phyloP scores from a whole-genome alignment of 345 rosid genomes.

The Arabis hirsuta region DNA sequence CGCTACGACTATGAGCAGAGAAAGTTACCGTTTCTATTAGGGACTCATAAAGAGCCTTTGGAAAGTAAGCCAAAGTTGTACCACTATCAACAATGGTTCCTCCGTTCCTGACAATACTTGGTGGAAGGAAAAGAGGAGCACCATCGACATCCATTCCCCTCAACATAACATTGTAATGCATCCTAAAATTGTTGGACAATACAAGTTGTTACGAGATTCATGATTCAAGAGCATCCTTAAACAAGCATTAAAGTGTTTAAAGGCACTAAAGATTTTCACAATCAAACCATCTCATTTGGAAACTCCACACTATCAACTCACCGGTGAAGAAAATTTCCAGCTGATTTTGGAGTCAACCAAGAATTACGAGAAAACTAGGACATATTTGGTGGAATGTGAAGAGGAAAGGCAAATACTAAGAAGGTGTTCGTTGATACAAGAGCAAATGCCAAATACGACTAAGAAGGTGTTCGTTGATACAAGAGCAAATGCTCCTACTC shows the following conservation, averaged over 20 bases:
- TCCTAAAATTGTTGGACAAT: slow-evolving; percentile 53
- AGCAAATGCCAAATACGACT: too few species aligned
- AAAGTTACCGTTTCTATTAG: slow-evolving; percentile 55
- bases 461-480: too few species aligned
- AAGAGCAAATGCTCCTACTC: too few species aligned
- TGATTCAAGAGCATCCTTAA: not conserved
- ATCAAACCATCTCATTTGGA: not conserved
- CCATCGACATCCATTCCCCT: slow-evolving; percentile 74
- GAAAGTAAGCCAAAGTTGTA: slow-evolving; percentile 91
- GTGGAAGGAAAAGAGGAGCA: slow-evolving; percentile 56
- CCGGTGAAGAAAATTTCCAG: not conserved
- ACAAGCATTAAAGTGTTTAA: not conserved
- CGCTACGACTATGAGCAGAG: not conserved
- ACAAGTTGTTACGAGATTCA: slow-evolving; percentile 28
- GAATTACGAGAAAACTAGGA: not conserved
- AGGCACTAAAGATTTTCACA: not conserved
- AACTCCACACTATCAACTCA: not conserved
- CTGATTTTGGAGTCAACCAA: not conserved
- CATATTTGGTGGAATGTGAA: too few species aligned
- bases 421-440: too few species aligned
- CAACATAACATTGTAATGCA: slow-evolving; percentile 83
- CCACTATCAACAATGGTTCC: slow-evolving; percentile 93
- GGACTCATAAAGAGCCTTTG: slow-evolving; percentile 55
- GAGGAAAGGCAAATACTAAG: too few species aligned
- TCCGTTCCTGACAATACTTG: slow-evolving; percentile 49